A percentile compares a stretch with the other conserved stretches of the same genome.
phyloP scores from a whole-genome alignment of 805 yeast species.

The Ogataea ganodermae region DNA sequence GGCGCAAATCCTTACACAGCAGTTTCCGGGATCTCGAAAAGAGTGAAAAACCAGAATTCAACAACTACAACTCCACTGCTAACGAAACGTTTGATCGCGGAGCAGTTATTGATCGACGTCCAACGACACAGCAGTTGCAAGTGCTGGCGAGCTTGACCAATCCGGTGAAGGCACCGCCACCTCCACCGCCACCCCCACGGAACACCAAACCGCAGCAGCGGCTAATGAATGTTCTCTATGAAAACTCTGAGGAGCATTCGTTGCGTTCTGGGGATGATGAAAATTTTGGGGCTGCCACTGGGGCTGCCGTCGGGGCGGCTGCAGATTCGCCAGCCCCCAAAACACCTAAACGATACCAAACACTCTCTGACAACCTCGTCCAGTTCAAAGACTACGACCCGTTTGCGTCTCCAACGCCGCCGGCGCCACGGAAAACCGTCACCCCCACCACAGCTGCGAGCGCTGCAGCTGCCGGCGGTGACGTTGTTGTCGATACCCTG shows the following conservation, averaged over 20 bases:
- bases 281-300: background rate
- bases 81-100: background rate
- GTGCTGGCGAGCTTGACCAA: background rate
- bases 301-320: background rate
- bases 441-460: background rate
- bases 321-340: background rate
- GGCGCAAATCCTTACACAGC: constrained; percentile 11
- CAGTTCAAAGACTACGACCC: constrained; percentile 18
- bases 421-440: background rate
- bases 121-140: background rate
- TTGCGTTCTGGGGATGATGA: background rate
- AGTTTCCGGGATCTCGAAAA: background rate
- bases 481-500: constrained; percentile 24
- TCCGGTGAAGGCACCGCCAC: background rate
- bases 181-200: constrained; percentile 20
- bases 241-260: constrained; percentile 27
- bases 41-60: background rate
- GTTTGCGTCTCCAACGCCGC: background rate
- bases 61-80: background rate
- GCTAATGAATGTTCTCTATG: constrained; percentile 34
- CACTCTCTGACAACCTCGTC: constrained; percentile 22
- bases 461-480: constrained; percentile 4
- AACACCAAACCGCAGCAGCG: constrained; percentile 13
- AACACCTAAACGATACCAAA: constrained; percentile 26
- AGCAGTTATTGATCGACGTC: background rate